Percentiles rank a stretch among this genome's conserved stretches.
These are phyloP conservation scores for Cichorium intybus DNA, from an alignment of 140 eudicot genomes.

Conservation along the genomic window DNA sequence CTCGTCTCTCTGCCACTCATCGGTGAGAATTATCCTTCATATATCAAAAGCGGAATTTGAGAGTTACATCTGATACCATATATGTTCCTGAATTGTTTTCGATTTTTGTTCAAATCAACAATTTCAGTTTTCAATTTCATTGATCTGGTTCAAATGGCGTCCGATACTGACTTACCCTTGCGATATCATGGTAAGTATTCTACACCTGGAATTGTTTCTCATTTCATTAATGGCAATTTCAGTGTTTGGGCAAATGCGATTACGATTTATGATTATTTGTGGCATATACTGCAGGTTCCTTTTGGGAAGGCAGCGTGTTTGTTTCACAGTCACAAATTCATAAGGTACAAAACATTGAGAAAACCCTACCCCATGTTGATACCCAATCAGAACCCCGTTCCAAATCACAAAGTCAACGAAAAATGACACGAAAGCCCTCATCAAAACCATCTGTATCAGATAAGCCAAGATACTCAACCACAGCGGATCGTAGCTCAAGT, in stretches of 20 bases:
- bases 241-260: not conserved
- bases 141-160: no score
- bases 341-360: slow-evolving; percentile 32
- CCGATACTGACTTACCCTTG: no score
- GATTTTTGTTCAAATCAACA: no score
- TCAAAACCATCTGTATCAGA: slow-evolving; percentile 53
- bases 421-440: slow-evolving; percentile 45
- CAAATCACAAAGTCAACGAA: slow-evolving; percentile 46
- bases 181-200: slow-evolving; percentile 44
- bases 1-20: no score
- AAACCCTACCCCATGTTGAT: slow-evolving; percentile 25
- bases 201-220: not conserved
- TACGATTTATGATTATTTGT: not conserved
- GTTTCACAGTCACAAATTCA: no score
- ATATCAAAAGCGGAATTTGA: no score
- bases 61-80: no score
- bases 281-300: slow-evolving; percentile 59
- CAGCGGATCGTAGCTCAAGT: slow-evolving; percentile 35
- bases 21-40: no score
- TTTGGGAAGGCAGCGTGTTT: slow-evolving; percentile 92
- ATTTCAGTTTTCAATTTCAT: no score
- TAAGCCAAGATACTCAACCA: slow-evolving; percentile 18
- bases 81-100: no score
- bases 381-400: slow-evolving; percentile 31
- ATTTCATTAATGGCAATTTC: not conserved